These are phyloP conservation scores for Babjeviella inositovora DNA, from an alignment of 805 yeast species.

Conservation along the genomic window DNA sequence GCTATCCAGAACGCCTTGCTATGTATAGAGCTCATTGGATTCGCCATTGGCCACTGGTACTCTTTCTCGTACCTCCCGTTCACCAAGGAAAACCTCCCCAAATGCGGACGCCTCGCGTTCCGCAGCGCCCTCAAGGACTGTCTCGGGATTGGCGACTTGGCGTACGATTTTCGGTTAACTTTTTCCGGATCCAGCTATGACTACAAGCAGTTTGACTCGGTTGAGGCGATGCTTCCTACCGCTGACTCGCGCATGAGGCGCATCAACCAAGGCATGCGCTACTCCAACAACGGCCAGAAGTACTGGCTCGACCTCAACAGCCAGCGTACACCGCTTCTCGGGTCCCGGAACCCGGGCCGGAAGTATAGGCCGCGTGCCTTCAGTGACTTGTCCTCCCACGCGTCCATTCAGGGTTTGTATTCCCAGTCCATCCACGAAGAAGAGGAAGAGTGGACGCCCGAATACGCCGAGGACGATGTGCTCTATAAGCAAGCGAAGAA, in stretches of 20 bases:
- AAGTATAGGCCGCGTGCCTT: background rate
- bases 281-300: conserved; percentile 64
- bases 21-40: conserved; percentile 72
- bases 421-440: conserved; percentile 6
- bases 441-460: conserved; percentile 3
- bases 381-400: background rate
- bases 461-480: conserved; percentile 13
- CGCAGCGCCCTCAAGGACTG: conserved; percentile 60
- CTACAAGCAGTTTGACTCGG: conserved; percentile 71
- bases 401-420: conserved; percentile 8
- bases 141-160: conserved; percentile 60
- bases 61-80: conserved; percentile 75
- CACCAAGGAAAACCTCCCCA: conserved; percentile 41
- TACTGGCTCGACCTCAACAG: conserved; percentile 89
- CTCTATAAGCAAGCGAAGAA: conserved; percentile 17
- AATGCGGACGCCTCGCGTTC: conserved; percentile 49
- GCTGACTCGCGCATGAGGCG: conserved; percentile 48
- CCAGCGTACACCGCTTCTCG: no score
- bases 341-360: no score
- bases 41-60: conserved; percentile 77
- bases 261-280: conserved; percentile 71
- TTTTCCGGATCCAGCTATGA: conserved; percentile 60
- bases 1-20: conserved; percentile 65
- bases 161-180: conserved; percentile 60
- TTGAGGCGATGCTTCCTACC: conserved; percentile 51